Base-by-base conservation (phyloP, 331 rosid genomes). In the Erythrophleum ivorense region DNA sequence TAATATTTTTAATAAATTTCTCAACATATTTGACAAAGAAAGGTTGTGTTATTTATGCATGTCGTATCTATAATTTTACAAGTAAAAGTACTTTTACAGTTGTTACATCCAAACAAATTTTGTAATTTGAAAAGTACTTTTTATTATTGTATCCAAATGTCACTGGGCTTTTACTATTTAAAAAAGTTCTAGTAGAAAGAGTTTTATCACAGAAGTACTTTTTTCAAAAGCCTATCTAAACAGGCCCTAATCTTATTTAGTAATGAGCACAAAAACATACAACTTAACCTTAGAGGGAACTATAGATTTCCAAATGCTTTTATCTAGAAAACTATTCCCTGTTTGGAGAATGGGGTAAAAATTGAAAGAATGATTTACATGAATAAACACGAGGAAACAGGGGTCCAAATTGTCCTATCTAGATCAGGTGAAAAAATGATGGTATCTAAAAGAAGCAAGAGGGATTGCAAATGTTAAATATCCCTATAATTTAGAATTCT, bases 301-400 rank as follows among this genome's bases (percentile, higher is more conserved):
- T 7, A 7, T 57, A 19, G 63, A 57, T 57, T 57, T 19, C 31
- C 63, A 8, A 57, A 21, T n/a, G 2, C 16, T 55, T 55, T 55
- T 53, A 18, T n/a, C 60, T 18, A 19, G 11, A 18, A 21, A 55
- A 19, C 12, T n/a, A 18, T 55, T 55, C 62, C 40, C 40, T 36
- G 4, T 55, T 55, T 4, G 19, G 62, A 55, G 31, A 55, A 36
- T 36, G 40, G 40, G 40, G 3, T 36, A 70, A 72, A 77, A 80
- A 82, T 83, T 59, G 38, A 80, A 73, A 80, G 65, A 54, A 54
- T 60, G 65, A 21, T 58, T 9, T 21, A 3, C 36, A 58, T 11
- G n/a, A n/a, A 55, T n/a, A 55, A 29, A 19, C 31, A 55, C 1
- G 11, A 55, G 62, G 31, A 55, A 55, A 5, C 62, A 7, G 11